These are phyloP conservation scores for Wickerhamiella domercqiae DNA, from an alignment of 805 yeast species.

Conservation along the genomic window DNA sequence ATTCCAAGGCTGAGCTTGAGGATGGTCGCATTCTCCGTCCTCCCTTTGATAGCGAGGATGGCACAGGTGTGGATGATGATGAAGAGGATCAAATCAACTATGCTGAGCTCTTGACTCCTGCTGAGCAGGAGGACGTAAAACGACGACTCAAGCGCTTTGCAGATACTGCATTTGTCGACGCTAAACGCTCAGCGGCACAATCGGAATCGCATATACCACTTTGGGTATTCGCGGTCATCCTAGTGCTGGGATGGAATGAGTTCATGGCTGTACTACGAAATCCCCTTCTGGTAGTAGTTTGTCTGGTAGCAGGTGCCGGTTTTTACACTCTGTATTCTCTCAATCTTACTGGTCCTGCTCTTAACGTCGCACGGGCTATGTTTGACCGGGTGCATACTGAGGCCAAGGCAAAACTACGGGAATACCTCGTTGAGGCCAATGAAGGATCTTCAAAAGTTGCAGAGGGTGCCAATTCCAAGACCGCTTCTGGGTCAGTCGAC, in stretches of 20 bases:
- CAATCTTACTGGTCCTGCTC: conserved; percentile 56
- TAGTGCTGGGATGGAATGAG: conserved; percentile 90
- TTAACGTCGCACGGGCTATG: conserved; percentile 42
- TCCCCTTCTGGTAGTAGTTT: conserved; percentile 49
- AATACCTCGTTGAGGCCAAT: conserved; percentile 30
- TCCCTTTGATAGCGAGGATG: conserved; percentile 46
- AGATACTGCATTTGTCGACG: conserved; percentile 69
- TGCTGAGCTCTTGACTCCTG: conserved; percentile 36
- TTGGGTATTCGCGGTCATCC: conserved; percentile 57
- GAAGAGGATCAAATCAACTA: conserved; percentile 29
- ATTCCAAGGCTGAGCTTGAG: conserved; percentile 34
- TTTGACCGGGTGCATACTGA: conserved; percentile 40
- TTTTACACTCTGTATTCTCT: conserved; percentile 56
- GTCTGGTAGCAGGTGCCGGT: conserved; percentile 36
- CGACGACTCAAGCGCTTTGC: conserved; percentile 55
- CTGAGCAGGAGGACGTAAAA: conserved; percentile 41
- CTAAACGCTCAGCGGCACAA: conserved; percentile 71
- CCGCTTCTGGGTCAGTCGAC: not conserved
- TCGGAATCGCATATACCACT: conserved; percentile 69
- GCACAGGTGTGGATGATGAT: conserved; percentile 24
- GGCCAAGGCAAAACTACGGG: conserved; percentile 45
- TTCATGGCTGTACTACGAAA: conserved; percentile 74
- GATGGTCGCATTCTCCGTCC: conserved; percentile 26
- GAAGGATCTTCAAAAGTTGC: not conserved
- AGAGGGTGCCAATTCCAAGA: not conserved